Base-by-base conservation (phyloP, 2,329 filamentous ascomycete species). In the Ambrosiella xylebori region DNA sequence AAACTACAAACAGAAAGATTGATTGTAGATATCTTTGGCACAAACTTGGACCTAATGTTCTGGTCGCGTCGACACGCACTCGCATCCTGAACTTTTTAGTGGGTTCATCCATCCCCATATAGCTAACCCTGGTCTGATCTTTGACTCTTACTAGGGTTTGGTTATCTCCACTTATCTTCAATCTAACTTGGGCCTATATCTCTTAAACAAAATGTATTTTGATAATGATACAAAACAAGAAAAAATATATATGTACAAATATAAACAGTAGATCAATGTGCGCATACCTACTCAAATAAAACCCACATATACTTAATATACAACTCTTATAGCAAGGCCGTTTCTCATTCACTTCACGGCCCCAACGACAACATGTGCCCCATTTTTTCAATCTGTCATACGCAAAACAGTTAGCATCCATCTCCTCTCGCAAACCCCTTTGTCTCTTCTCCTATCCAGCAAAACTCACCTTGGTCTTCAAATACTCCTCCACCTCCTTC, bases 401-500 rank as follows among this genome's bases (percentile, higher is more conserved):
- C 35, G 6, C 27, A 27, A n/a, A 17, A 60, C 53, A 61, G 60
- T 54, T 40, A 55, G 38, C 17, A 37, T n/a, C 2, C 13, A 51
- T 47, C 15, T 52, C 49, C 2, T 8, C 9, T 27, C 35, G 7
- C 35, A 27, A 52, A 11, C 49, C 11, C 11, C 40, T 41, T 41
- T 41, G 11, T 41, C 40, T n/a, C n/a, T 41, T n/a, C 3, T 41
- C 40, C 40, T 6, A 19, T 11, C 15, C 19, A 1, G 12, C n/a
- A 50, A 4, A 11, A 35, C 11, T 56, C 57, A 91, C 88, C 83
- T 98, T 98, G 2, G 93, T 96, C 69, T 85, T 87, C 62, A 98
- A 73, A 73, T 98, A 98, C 6, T 87, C 89, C 65, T 95, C 88
- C 52, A 97, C 86, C 71, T 98, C 93, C 57, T 83, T 79, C 65